Base-by-base conservation (phyloP, 345 rosid genomes). In the Eucalyptus regnans region DNA sequence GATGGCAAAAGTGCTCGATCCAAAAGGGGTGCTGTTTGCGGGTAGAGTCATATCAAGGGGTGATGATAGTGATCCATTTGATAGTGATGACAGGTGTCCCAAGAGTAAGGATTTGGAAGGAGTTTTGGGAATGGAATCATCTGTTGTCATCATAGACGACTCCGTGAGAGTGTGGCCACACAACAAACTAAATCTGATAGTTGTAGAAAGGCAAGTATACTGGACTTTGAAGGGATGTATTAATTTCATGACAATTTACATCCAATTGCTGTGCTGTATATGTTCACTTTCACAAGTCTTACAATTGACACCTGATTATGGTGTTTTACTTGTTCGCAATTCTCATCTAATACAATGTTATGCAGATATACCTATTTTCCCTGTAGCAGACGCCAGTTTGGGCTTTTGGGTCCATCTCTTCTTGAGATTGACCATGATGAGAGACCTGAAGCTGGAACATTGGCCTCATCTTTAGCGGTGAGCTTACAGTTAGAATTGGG, bases 21-120 rank as follows among this genome's bases (percentile, higher is more conserved):
- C 99, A 16, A 93, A 91, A 79, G 99, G 99, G 87, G 93, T 91
- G 86, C 90, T 98, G 91, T 98, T 98, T 93, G 92, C 94, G 88
- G 99, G 99, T 64, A 96, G 99, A 89, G 99, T 98, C 89, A 94
- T 98, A 88, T 98, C 99, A 12, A 96, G 95, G 92, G 99, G 99
- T 76, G 99, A 98, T 89, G 99, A 98, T 90, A 94, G 96, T 50
- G 99, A 96, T 90, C 93, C 94, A 23, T 81, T 92, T 88, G 99
- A 98, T 83, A 93, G 97, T 54, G 99, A 97, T 89, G 99, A 96
- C 87, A 94, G 99, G 92, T 95, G 93, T 91, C 97, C 99, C 48
- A 97, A 96, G 94, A 96, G 93, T 89, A 98, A 98, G 95, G 99
- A 98, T 95, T 94, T 98, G 89, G 99, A 98, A 93, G 99, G 99